phyloP scores from a whole-genome alignment of 2,329 filamentous ascomycete species.

The Elsinoe arachidis region DNA sequence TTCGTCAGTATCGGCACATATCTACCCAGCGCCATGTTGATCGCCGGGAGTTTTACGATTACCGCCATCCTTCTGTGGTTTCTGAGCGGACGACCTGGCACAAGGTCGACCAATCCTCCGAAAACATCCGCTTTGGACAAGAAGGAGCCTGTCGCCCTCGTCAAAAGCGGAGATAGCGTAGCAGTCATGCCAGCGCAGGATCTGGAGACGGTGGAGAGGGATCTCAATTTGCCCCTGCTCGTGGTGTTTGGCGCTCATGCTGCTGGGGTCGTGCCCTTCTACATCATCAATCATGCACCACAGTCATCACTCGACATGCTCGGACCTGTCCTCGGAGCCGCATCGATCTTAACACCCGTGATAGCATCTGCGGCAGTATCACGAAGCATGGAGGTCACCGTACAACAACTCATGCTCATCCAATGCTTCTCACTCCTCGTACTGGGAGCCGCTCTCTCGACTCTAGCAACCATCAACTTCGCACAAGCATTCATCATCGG shows the following conservation, averaged over 20 bases:
- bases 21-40: conserved; percentile 91
- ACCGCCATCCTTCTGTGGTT: conserved; percentile 94
- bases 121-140: conserved; percentile 22
- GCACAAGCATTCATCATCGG: conserved; percentile 80
- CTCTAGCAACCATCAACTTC: conserved; percentile 93
- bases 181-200: conserved; percentile 32
- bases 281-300: conserved; percentile 58
- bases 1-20: conserved; percentile 99
- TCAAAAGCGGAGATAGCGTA: conserved; percentile 29
- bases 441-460: conserved; percentile 82
- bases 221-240: conserved; percentile 63
- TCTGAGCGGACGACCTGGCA: conserved; percentile 54
- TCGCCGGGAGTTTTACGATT: conserved; percentile 90
- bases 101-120: conserved; percentile 28
- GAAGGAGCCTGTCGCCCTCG: conserved; percentile 30
- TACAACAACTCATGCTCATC: conserved; percentile 66
- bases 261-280: conserved; percentile 70
- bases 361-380: conserved; percentile 24
- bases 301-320: conserved; percentile 12
- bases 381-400: conserved; percentile 42
- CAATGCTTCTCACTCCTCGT: conserved; percentile 90
- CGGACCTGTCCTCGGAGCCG: neutral
- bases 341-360: conserved; percentile 23
- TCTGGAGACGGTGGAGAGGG: conserved; percentile 46
- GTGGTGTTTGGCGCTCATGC: conserved; percentile 67